Conservation (phyloP, 164 flowering plant genomes). For the Vitis rupestris region DNA sequence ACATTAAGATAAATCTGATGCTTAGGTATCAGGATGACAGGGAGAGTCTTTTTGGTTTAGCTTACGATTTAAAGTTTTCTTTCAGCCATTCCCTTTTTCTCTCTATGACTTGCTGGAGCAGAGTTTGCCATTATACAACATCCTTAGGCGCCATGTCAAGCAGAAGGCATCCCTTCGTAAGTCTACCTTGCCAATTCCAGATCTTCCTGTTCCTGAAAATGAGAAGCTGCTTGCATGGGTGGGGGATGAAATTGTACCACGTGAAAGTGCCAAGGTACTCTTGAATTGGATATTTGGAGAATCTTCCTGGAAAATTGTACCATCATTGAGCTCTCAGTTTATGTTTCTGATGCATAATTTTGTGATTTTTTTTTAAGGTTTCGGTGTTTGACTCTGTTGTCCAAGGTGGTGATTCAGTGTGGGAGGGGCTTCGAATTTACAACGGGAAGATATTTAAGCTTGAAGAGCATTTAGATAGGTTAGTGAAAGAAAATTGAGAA, state of each 20-base stretch:
- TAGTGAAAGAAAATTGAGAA: constrained; percentile 16
- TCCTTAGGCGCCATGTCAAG: constrained; percentile 52
- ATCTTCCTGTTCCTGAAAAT: constrained; percentile 86
- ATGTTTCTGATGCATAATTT: neutral
- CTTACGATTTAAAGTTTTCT: neutral
- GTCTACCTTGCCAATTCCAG: constrained; percentile 51
- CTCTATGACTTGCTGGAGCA: constrained; percentile 80
- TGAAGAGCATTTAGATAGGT: constrained; percentile 93
- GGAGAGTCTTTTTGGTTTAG: neutral
- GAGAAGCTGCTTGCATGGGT: constrained; percentile 91
- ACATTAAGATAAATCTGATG: neutral
- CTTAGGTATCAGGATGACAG: neutral
- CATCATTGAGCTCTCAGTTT: neutral
- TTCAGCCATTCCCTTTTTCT: constrained; percentile 68
- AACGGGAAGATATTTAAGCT: constrained; percentile 83
- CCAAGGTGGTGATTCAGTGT: constrained; percentile 98
- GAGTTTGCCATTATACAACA: constrained; percentile 81
- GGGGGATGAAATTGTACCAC: constrained; percentile 80
- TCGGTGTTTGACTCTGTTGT: constrained; percentile 94
- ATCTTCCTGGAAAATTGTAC: neutral
- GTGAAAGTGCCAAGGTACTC: constrained; percentile 90
- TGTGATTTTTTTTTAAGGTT: constrained; percentile 46
- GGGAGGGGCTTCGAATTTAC: constrained; percentile 97
- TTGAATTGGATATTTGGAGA: neutral
- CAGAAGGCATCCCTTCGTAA: constrained; percentile 28